Base-by-base conservation (phyloP, 768 basidiomycete species). In the Psilocybe subaeruginosa region DNA sequence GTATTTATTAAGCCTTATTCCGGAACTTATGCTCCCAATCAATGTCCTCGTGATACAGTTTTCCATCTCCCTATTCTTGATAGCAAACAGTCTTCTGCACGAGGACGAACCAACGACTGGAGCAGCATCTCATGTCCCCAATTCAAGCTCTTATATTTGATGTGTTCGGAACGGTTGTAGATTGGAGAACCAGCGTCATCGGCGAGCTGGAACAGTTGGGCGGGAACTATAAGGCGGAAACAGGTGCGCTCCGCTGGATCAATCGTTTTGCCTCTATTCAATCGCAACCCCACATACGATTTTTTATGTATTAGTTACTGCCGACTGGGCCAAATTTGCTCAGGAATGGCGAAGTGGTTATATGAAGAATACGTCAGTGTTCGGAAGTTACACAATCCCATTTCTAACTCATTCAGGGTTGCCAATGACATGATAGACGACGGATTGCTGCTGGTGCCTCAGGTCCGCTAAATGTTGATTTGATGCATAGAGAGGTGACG, bases 291-390 rank as follows among this genome's bases (percentile, higher is more conserved):
- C 14, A 8, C 37, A 8, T 39, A 8, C 39, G 4, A 12, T 8
- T 8, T 5, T 19, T 19, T 16, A 19, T 58, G 14, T 31, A 45
- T 51, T 35, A 63, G 62, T 35, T 19, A 65, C 65, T 54, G 73
- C 65, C 56, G 74, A 83, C 64, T 85, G 83, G 83, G 57, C 58
- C 0, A 76, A 72, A 12, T 87, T 90, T 65, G 81, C 85, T 0
- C 68, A 76, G 45, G 82, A 85, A 63, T 90, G 88, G 87, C 76
- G 88, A 53, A 68, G 66, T 2, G 82, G 81, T 0, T 90, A 89
- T 64, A 58, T 78, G 29, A 60, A 66, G 23, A 77, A 72, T 35
- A 84, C 83, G 85, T 85, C 53, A 23, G 59, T 41, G 47, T 14
- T 39, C 52, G 19, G 12, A 9, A 31, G 48, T 55, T 17, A 43